These are phyloP conservation scores for Galerina marginata DNA, from an alignment of 768 basidiomycete species.

Conservation along the genomic window DNA sequence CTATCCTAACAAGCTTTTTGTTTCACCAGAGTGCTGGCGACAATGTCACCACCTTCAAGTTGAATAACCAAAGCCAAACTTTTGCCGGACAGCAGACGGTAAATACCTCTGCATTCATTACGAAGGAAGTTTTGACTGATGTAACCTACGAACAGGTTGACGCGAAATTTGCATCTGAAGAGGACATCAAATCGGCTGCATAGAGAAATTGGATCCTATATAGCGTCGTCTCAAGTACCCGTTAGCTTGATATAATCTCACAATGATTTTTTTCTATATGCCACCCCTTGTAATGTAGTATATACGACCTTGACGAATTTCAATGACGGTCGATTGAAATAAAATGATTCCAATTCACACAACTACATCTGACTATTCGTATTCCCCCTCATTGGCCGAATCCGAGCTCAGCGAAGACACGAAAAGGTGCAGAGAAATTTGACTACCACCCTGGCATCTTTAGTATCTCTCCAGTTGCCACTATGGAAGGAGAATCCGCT, in stretches of 20 bases:
- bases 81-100: constrained; percentile 20
- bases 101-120: constrained; percentile 12
- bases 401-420: too few relatives aligned
- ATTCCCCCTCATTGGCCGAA: background rate
- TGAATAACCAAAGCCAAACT: constrained; percentile 29
- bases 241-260: background rate
- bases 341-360: background rate
- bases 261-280: background rate
- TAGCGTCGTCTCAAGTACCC: too few relatives aligned
- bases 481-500: background rate
- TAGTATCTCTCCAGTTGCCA: background rate
- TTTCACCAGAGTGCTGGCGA: background rate
- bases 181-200: background rate
- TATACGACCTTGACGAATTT: constrained; percentile 1
- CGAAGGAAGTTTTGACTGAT: constrained; percentile 16
- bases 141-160: constrained; percentile 6
- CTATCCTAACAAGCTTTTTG: too few relatives aligned
- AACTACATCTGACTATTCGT: background rate
- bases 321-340: background rate
- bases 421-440: too few relatives aligned
- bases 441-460: background rate
- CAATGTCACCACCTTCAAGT: constrained; percentile 15
- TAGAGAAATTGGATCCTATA: background rate
- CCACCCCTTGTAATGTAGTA: constrained; percentile 1
- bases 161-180: constrained; percentile 14